A percentile compares a stretch with the other conserved stretches of the same genome.
Conservation (phyloP, 2,329 filamentous ascomycete species). For the Xylogone sp. region DNA sequence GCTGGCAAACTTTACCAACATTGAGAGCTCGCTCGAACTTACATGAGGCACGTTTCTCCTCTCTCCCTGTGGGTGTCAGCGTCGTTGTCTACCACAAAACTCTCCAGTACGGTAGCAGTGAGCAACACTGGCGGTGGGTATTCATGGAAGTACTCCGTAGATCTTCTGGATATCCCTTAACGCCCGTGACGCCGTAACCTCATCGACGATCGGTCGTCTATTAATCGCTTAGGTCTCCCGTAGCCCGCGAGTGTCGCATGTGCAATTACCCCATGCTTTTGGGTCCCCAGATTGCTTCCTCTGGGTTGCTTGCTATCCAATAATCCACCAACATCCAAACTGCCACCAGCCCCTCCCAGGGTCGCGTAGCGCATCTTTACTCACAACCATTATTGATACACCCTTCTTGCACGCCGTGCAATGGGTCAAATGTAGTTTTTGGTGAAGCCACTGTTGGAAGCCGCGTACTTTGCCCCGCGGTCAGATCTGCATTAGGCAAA, state of each 20-base stretch:
- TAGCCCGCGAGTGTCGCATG: neutral
- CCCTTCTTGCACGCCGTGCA: neutral
- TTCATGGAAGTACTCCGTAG: too few relatives aligned
- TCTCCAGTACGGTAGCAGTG: too few relatives aligned
- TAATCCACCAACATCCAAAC: neutral
- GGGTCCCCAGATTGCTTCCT: neutral
- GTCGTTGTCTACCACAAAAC: too few relatives aligned
- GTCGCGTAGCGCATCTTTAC: neutral
- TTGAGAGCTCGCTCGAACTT: too few relatives aligned
- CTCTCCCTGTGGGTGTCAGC: too few relatives aligned
- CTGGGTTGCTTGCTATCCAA: neutral
- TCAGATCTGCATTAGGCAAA: neutral
- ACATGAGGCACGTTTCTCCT: too few relatives aligned
- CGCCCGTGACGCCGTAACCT: too few relatives aligned
- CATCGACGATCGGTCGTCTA: too few relatives aligned
- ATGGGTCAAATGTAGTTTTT: neutral
- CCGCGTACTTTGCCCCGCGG: neutral
- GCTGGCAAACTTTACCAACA: too few relatives aligned
- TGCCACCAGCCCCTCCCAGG: neutral
- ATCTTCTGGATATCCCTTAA: too few relatives aligned
- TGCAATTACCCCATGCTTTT: neutral
- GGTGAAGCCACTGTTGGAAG: neutral
- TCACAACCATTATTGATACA: neutral
- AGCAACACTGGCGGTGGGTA: too few relatives aligned
- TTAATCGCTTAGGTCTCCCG: too few relatives aligned